Evolutionary conservation across 1,284 basidiomycete genomes (phyloP).

Genomic region (Ceratobasidium sp.): DNA sequence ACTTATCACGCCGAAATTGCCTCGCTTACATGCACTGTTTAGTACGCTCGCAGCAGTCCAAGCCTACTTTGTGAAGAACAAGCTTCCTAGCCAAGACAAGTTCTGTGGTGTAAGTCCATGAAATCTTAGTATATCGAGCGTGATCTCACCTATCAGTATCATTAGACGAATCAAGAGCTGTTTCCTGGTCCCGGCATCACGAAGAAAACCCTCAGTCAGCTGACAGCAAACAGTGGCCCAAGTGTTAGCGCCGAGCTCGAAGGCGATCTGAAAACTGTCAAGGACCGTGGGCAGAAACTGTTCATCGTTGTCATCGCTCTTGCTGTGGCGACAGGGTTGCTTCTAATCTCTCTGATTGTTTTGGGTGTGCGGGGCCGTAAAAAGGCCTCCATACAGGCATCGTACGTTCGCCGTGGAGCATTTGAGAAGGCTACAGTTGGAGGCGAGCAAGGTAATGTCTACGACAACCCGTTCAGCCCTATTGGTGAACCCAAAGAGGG

Average conservation of each 20-base stretch:
- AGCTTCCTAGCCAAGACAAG: no score
- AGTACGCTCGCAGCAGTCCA: no score
- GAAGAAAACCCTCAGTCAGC: no score
- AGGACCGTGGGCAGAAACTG: conserved; percentile 1
- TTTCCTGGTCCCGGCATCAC: no score
- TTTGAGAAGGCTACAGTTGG: not conserved
- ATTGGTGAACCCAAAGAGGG: not conserved
- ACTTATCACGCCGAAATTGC: no score
- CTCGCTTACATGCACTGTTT: no score
- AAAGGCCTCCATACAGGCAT: not conserved
- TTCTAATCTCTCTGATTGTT: not conserved
- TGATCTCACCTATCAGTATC: not conserved
- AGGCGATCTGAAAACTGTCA: no score
- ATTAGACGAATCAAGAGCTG: conserved; percentile 6
- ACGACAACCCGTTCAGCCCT: conserved; percentile 5
- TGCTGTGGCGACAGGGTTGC: not conserved
- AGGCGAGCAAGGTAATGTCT: not conserved
- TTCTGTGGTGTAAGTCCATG: no score
- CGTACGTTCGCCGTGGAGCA: not conserved
- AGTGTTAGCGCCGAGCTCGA: no score
- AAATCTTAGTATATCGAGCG: no score
- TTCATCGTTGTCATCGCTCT: conserved; percentile 17
- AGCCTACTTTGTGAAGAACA: no score
- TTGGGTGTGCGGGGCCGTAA: conserved; percentile 1
- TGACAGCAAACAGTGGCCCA: no score